Conservation (phyloP, 2,329 filamentous ascomycete species). For the Dichotomopilus funicola region DNA sequence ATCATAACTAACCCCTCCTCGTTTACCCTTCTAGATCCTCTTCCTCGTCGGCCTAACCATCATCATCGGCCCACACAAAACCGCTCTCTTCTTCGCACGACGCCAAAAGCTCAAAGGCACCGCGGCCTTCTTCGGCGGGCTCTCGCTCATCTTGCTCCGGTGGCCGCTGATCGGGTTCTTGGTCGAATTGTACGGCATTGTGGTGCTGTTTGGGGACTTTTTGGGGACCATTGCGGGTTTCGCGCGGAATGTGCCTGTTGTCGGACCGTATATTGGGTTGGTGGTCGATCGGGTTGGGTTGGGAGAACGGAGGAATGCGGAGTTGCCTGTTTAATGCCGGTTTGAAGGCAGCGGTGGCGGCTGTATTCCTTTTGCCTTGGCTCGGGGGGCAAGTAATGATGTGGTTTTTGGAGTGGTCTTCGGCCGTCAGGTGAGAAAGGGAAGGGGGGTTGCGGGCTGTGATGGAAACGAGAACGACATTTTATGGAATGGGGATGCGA, state of each 20-base stretch:
- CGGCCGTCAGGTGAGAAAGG: too few species aligned
- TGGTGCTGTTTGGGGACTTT: conserved; percentile 93
- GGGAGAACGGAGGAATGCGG: conserved; percentile 58
- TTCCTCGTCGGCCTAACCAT: conserved; percentile 95
- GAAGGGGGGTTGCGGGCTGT: too few species aligned
- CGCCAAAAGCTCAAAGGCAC: conserved; percentile 90
- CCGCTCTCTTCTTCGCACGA: conserved; percentile 87
- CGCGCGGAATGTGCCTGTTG: conserved; percentile 72
- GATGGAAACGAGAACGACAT: too few species aligned
- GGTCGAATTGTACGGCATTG: conserved; percentile 87
- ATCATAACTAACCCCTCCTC: neutral
- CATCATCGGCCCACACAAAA: conserved; percentile 89
- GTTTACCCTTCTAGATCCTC: too few species aligned
- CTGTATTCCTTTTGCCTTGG: too few species aligned
- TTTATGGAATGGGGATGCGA: too few species aligned
- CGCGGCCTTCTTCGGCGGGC: conserved; percentile 75
- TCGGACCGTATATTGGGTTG: conserved; percentile 78
- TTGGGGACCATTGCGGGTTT: conserved; percentile 87
- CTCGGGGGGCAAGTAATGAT: too few species aligned
- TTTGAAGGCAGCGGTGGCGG: too few species aligned
- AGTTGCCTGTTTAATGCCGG: conserved; percentile 61
- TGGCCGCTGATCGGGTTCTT: conserved; percentile 91
- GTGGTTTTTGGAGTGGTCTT: too few species aligned
- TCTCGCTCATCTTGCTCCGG: conserved; percentile 75
- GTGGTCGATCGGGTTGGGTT: conserved; percentile 64